Percentiles rank a stretch among this genome's conserved stretches.
phyloP scores from a whole-genome alignment of 257 asterid species.

The Primulina eburnea region DNA sequence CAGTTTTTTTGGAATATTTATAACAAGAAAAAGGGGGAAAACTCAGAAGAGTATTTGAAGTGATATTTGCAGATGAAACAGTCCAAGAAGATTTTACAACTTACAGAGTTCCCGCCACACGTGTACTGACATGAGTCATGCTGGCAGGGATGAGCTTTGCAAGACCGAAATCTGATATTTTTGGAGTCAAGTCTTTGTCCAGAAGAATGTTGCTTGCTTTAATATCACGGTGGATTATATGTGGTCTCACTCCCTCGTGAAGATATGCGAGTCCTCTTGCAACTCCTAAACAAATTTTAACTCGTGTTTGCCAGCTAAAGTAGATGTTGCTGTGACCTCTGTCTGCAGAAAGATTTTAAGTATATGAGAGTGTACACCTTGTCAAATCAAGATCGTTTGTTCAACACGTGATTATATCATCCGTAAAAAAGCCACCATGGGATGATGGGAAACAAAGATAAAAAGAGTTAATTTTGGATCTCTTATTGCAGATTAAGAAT shows the following conservation, averaged over 20 bases:
- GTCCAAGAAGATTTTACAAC: conserved; percentile 27
- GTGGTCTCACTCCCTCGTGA: conserved; percentile 91
- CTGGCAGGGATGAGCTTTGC: conserved; percentile 90
- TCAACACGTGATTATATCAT: neutral
- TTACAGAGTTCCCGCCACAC: conserved; percentile 96
- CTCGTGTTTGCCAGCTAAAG: conserved; percentile 72
- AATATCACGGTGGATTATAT: conserved; percentile 88
- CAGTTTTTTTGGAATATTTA: neutral
- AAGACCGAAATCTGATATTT: conserved; percentile 92
- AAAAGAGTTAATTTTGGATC: neutral
- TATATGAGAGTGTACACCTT: neutral
- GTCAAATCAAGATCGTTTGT: neutral
- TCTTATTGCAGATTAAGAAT: neutral
- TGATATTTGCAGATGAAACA: neutral
- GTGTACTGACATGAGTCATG: conserved; percentile 90
- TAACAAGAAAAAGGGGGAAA: neutral
- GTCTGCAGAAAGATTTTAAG: conserved; percentile 39
- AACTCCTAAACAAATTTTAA: conserved; percentile 65
- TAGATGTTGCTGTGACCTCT: conserved; percentile 40
- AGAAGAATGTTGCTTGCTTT: conserved; percentile 97
- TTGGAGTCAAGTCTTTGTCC: conserved; percentile 74
- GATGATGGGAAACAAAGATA: neutral
- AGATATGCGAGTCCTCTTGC: conserved; percentile 89
- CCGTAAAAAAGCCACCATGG: neutral
- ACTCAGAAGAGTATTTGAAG: neutral